These are phyloP conservation scores for Groenewaldozyma auringiensis DNA, from an alignment of 1,139 yeast species.

Conservation along the genomic window DNA sequence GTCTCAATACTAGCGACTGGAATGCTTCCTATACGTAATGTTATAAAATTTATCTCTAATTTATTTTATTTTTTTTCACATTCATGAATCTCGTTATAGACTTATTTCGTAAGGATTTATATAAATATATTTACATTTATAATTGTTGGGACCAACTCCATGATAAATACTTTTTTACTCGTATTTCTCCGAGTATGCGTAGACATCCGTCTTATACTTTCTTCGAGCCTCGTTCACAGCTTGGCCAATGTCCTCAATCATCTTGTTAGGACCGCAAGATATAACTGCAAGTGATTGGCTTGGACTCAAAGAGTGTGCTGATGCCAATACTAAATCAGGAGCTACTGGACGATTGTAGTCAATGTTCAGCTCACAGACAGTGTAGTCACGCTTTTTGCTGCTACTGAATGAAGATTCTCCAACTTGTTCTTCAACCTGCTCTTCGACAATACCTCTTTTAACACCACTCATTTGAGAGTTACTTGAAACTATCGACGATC, in stretches of 20 bases:
- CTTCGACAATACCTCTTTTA: neutral
- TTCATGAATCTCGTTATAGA: no score
- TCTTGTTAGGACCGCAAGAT: constrained; percentile 5
- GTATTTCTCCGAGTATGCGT: constrained; percentile 4
- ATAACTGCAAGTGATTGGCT: constrained; percentile 4
- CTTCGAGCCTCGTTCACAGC: neutral
- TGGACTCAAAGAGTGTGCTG: neutral
- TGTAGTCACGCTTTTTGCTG: neutral
- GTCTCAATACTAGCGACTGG: no score
- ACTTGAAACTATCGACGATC: neutral
- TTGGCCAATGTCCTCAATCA: neutral
- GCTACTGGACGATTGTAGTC: neutral
- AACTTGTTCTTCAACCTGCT: neutral
- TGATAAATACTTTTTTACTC: no score
- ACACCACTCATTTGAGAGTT: neutral
- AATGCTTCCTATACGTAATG: no score
- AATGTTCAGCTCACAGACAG: neutral
- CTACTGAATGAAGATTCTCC: neutral
- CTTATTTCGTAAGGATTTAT: no score
- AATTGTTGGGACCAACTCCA: no score
- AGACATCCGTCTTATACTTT: constrained; percentile 3
- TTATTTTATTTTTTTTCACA: no score
- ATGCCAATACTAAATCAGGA: neutral
- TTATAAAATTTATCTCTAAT: no score
- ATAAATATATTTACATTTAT: no score